Base-by-base conservation (phyloP, 2,329 filamentous ascomycete genomes). In the Diaporthe aspalathi region DNA sequence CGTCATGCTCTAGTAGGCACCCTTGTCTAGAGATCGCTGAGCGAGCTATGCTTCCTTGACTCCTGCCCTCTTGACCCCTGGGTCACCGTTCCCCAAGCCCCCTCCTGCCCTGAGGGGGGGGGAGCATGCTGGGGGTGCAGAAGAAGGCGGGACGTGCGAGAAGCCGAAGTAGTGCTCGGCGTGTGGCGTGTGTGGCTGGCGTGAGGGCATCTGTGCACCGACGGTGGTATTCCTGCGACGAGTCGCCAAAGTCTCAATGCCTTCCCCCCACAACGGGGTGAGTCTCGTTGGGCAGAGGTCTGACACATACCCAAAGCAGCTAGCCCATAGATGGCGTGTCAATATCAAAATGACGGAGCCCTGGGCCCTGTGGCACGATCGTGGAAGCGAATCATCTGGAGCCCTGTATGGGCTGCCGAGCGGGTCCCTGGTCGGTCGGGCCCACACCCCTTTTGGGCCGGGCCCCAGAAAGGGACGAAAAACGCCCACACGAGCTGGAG, bases 301-400 rank as follows among this genome's bases (percentile, higher is more conserved):
- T 50, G n/a, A 38, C 45, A 50, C 45, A 65, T 65, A 27, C 60
- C 8, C 45, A 27, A 65, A 65, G 45, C 16, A 65, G 60, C 45
- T 65, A 65, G 60, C 45, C 35, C 14, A 9, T 3, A 53, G 32
- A 50, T 14, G 5, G 32, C n/a, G 45, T 14, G 4, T 43, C 29
- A 17, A 38, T 65, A 65, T n/a, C n/a, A 38, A 65, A 65, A 35
- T 65, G 45, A 65, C 45, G n/a, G 45, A 65, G 60, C 60, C 60
- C 27, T 63, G 43, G 49, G 60, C 60, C 57, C 27, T 63, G 60
- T 49, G 43, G 60, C 60, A 63, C 43, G 50, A 49, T 70, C 67
- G 70, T 67, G 67, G 67, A 72, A 70, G 60, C 70, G 60, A 67
- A 70, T 70, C 70, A 67, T 62, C 60, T 72, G 67, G 45, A 70